Base-by-base conservation (phyloP, 2,329 filamentous ascomycete genomes). In the Claviceps pazoutovae region DNA sequence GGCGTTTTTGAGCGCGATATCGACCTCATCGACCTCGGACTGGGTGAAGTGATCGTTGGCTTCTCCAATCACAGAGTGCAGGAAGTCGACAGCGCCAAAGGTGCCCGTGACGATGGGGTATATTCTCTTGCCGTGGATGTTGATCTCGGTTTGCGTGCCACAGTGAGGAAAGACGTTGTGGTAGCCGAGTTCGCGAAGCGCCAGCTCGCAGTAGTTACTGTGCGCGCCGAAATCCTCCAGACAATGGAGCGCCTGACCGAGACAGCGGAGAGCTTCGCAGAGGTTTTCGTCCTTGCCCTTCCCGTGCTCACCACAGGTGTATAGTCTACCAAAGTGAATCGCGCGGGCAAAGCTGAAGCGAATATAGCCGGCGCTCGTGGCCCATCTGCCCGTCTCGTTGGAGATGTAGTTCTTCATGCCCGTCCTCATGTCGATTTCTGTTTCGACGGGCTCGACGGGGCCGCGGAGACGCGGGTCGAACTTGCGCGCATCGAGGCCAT, bases 391-490 rank as follows among this genome's bases (percentile, higher is more conserved):
- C 14, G 71, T 73, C 65, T 97, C 91, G 61, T 96, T 97, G 54
- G 91, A 83, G 58, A 98, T 97, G 67, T 98, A 98, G 66, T 97
- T 97, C 69, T 97, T 98, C 91, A 98, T 95, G n/a, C 90, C 90
- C 1, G 87, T 93, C 5, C 77, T 71, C 37, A 71, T 70, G 61
- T 93, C 87, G 52, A 93, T 78, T 54, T 86, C 81, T 19, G 86
- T 79, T 62, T 93, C 87, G 42, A 78, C 67, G 4, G 78, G 76
- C 54, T 80, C 72, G 8, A 97, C 82, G 0, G 90, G 90, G 1
- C 83, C 86, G 49, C 93, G 84, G 7, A 97, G 79, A 26, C 93
- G 83, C 39, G 76, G 70, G 64, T 97, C 93, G 61, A 80, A 89
- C 60, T 85, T 79, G 55, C 88, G 80, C 5, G 93, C 93, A 69